Evolutionary conservation across 257 asterid genomes (phyloP).

Genomic region (Leonotis leonurus): DNA sequence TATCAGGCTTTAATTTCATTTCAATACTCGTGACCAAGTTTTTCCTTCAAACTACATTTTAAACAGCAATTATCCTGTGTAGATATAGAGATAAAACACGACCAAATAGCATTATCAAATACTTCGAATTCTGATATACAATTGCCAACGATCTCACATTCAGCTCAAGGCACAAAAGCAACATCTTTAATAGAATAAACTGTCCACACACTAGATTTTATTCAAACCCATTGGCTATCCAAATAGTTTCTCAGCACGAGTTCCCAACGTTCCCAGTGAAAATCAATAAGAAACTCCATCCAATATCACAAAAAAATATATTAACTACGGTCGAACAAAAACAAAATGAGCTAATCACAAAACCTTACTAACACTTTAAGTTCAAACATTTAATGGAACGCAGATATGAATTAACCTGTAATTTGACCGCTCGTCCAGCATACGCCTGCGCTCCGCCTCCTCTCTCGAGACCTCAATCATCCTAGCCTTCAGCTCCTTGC

Average conservation of each 20-base stretch:
- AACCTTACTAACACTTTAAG: not conserved
- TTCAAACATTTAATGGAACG: not conserved
- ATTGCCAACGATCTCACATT: not conserved
- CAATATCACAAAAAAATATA: not conserved
- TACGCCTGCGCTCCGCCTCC: conserved; percentile 90
- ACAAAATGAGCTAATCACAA: not conserved
- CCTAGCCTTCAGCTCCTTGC: conserved; percentile 87
- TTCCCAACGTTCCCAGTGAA: not conserved
- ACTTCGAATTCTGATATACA: not conserved
- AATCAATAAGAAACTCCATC: conserved; percentile 1
- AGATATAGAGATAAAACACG: not conserved
- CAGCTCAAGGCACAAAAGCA: conserved; percentile 2
- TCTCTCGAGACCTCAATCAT: conserved; percentile 94
- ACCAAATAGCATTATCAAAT: not conserved
- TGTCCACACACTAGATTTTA: not conserved
- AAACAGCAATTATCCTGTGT: not conserved
- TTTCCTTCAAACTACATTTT: conserved; percentile 6
- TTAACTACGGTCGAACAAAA: not conserved
- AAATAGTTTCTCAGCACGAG: not conserved
- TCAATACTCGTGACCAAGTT: not conserved
- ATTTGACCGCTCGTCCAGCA: conserved; percentile 85
- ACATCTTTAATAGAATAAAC: not conserved
- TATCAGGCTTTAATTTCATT: conserved; percentile 3
- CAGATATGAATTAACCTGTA: conserved; percentile 48
- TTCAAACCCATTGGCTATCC: not conserved